Evolutionary conservation across 1,284 basidiomycete genomes (phyloP), one percentile per base, ranked within the genome.

Genomic region (Heterobasidion occidentale): DNA sequence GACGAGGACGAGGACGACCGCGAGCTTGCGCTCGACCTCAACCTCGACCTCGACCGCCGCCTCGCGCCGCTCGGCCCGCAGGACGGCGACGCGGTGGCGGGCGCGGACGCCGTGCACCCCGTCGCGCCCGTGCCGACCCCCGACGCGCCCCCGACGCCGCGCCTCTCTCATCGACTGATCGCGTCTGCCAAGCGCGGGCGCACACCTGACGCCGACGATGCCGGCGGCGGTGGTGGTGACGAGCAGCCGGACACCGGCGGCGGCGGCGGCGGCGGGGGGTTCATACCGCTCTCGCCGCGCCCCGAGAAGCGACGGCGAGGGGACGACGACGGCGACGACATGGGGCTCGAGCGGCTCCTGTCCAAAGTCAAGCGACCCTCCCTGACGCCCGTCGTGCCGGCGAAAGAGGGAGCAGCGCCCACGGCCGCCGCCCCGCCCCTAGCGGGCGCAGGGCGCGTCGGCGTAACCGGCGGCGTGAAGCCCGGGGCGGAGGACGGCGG

Each of bases 301-400:
- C 77, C 77, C 58, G 70, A 74, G 65, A 93, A 93, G 70, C 79
- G 91, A 53, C 75, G 83, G 63, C 75, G 90, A 64, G 80, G 80
- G 9, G 83, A 86, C 17, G 89, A 91, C 14, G 89, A 92, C 19
- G 90, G 90, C 51, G 87, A 88, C 53, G 83, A 81, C 62, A 64
- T 78, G 59, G 53, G 50, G 60, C 69, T 89, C 46, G 82, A 79
- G 59, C 76, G 78, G 44, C 71, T 88, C 36, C 74, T 75, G 20
- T 75, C 69, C 55, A 82, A 81, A 62, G 67, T 80, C 49, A 86
- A 83, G 67, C 81, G 81, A 56, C 68, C 69, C 14, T 77, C 78
- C 59, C 27, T 27, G 2, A 27, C 27, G 27, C 27, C 27, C 27
- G 27, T 27, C 27, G 27, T 5, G 64, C 70, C 33, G 69, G 71